Conservation (phyloP, 768 basidiomycete species). For the Tremella mesenterica region DNA sequence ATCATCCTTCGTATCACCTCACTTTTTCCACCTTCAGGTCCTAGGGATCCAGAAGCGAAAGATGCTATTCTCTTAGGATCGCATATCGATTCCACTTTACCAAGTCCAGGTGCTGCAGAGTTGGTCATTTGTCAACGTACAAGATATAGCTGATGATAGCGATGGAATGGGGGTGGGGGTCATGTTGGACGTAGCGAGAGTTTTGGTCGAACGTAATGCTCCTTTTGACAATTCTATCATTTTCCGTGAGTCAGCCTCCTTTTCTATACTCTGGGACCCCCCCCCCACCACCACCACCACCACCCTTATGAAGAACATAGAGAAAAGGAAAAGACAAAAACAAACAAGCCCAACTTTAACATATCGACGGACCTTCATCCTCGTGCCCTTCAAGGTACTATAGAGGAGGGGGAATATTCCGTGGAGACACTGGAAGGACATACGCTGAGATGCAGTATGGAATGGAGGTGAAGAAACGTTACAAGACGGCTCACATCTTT, state of each 20-base stretch:
- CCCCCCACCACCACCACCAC: too few species aligned
- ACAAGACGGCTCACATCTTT: conserved; percentile 90
- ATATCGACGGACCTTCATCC: too few species aligned
- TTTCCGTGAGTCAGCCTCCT: conserved; percentile 57
- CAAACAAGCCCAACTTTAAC: too few species aligned
- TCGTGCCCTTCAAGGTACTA: too few species aligned
- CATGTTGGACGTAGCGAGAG: conserved; percentile 81
- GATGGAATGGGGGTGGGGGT: conserved; percentile 81
- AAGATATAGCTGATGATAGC: conserved; percentile 49
- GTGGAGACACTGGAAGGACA: too few species aligned
- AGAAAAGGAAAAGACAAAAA: too few species aligned
- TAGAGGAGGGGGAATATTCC: too few species aligned
- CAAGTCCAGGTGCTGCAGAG: conserved; percentile 56
- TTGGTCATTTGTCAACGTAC: conserved; percentile 11
- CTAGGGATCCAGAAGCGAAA: conserved; percentile 58
- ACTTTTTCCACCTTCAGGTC: conserved; percentile 47
- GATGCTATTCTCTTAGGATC: conserved; percentile 77
- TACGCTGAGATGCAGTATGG: conserved; percentile 56
- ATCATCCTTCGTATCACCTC: conserved; percentile 73
- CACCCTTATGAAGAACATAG: too few species aligned
- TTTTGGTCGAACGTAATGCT: conserved; percentile 60
- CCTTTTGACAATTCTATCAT: conserved; percentile 68
- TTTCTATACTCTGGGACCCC: not conserved
- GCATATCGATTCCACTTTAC: conserved; percentile 82
- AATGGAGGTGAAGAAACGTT: conserved; percentile 91